Base-by-base conservation (phyloP, 2,329 filamentous ascomycete species). In the Cladobotryum protrusum region DNA sequence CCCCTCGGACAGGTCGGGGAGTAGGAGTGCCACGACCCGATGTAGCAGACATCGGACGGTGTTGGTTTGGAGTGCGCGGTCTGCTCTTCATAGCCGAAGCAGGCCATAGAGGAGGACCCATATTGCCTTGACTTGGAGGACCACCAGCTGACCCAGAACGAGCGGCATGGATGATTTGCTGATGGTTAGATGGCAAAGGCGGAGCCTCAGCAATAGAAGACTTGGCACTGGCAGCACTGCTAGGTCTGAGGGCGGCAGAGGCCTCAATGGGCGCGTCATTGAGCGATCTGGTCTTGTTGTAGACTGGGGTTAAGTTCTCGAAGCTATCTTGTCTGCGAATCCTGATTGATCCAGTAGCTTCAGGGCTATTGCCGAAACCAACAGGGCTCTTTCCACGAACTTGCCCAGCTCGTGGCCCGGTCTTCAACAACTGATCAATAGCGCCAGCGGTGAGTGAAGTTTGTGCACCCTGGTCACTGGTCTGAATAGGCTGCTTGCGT, bases 101-200 rank as follows among this genome's bases (percentile, higher is more conserved):
- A 32, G 91, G 89, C 59, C 87, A 77, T 39, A 82, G 67, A n/a
- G 92, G 92, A 43, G 92, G 92, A 3, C 86, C 89, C 91, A 96
- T 96, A 48, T 59, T 67, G 35, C 68, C 71, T 57, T 67, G 71
- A 17, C 32, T 39, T 19, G 43, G 40, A 9, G 45, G 17, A 36
- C 62, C 63, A 59, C 74, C 64, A 54, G 76, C 70, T 5, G 81
- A 82, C 18, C 72, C 71, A 24, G 77, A 75, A 54, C 82, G 84
- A 36, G 87, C 89, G 44, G 89, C 88, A 60, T 92, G 85, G 58
- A 96, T 96, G 51, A 79, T 84, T 68, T 93, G 82, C 58, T 82
- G 87, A 66, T 96, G 90, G 64, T 96, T 91, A 12, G 75, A 59
- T 37, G 91, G 92, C 52, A 96, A 74, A 32, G 90, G 90, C 35